Evolutionary conservation across 2,329 filamentous ascomycete genomes (phyloP), one percentile per base, ranked within the genome.

Genomic region (Periconia macrospinosa): DNA sequence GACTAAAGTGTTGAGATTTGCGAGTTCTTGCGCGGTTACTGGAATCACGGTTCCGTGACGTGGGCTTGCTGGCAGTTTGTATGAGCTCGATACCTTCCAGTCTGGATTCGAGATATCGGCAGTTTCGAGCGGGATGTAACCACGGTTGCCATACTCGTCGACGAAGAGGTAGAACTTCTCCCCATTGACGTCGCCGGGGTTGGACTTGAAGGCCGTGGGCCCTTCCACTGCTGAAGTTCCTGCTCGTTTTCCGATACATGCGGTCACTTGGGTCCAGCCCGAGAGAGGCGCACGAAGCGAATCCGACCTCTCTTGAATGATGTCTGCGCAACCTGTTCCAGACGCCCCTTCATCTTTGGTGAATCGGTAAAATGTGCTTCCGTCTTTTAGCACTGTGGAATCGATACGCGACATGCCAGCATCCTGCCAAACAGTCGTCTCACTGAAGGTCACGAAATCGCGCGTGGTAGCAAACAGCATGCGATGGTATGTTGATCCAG

Each of bases 121-220:
- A 0, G 81, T 82, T 67, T 81, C 79, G 0, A 84, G 73, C 0
- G 81, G 81, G 11, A 84, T 78, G 58, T 83, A 84, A 0, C 80
- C 81, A 3, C 80, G 75, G 3, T 74, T 76, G 1, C 63, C 70
- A 50, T 82, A 83, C 57, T 84, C 81, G 44, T 84, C 81, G 0
- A 83, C 79, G 44, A 83, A 83, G 0, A 84, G 76, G 57, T 82
- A 83, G 58, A 76, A 83, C 62, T 81, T 83, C 15, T 81, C 73
- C 9, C 81, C 81, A 49, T 82, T 72, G 3, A 75, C 73, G 55
- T 84, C 81, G 0, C 67, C 69, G 0, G 77, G 65, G 55, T 83
- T 84, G 0, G 79, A 68, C 56, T 78, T 79, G 72, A 84, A 84
- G 0, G 76, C 68, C 0, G 80, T 82, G 0, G 81, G 81, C 0